Evolutionary conservation across 2,329 filamentous ascomycete genomes (phyloP).

Genomic region (Fusarium sp.): DNA sequence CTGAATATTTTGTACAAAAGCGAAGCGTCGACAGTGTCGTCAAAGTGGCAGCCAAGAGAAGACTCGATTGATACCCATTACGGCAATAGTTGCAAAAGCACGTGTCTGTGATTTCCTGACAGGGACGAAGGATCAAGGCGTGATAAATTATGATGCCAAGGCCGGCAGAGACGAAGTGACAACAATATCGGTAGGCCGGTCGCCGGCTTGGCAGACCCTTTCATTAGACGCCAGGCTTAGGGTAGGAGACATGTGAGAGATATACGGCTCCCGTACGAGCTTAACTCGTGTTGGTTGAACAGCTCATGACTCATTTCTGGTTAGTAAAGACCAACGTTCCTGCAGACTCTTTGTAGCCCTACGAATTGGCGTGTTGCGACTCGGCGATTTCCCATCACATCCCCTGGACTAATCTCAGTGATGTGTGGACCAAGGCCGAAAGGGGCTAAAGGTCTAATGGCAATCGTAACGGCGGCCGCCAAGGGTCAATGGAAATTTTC

Average conservation of each 20-base stretch:
- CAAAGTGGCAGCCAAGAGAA: slow-evolving; percentile 1
- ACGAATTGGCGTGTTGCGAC: not conserved
- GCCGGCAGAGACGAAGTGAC: slow-evolving; percentile 13
- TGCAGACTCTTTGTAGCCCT: slow-evolving; percentile 21
- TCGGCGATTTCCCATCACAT: slow-evolving; percentile 32
- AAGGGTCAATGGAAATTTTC: slow-evolving; percentile 11
- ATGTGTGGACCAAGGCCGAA: slow-evolving; percentile 29
- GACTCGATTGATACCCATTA: slow-evolving; percentile 27
- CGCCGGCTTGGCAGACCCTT: slow-evolving; percentile 4
- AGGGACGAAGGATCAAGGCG: not conserved
- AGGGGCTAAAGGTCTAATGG: slow-evolving; percentile 1
- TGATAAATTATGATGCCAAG: slow-evolving; percentile 15
- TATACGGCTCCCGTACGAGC: not conserved
- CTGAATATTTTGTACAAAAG: slow-evolving; percentile 4
- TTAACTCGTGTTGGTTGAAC: not conserved
- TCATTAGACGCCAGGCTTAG: not conserved
- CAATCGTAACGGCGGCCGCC: slow-evolving; percentile 8
- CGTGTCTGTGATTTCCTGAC: slow-evolving; percentile 22
- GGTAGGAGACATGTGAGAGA: not conserved
- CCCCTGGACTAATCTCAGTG: slow-evolving; percentile 27
- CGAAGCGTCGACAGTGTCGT: not conserved
- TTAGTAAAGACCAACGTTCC: not conserved
- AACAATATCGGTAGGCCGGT: not conserved
- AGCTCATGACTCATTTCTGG: slow-evolving; percentile 1
- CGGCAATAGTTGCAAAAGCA: slow-evolving; percentile 7